These are phyloP conservation scores for Boletales sp. DNA, from an alignment of 768 basidiomycete genomes.

Conservation along the genomic window DNA sequence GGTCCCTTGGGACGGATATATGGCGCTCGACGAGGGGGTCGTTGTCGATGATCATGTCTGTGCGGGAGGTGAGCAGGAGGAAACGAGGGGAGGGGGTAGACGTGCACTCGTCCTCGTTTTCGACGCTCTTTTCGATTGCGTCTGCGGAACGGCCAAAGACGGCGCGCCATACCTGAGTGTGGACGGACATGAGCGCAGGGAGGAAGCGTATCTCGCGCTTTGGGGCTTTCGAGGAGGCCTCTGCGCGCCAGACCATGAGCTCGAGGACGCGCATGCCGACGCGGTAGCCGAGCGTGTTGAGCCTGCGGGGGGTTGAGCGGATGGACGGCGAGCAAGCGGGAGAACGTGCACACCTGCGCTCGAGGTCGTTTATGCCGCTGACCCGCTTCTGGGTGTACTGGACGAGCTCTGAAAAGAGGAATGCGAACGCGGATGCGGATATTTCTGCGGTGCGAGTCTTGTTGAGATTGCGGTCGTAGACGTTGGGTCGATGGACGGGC, in stretches of 20 bases:
- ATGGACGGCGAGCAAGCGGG: neutral
- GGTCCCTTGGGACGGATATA: constrained; percentile 91
- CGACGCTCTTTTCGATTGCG: constrained; percentile 92
- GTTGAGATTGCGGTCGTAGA: constrained; percentile 87
- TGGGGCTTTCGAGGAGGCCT: constrained; percentile 79
- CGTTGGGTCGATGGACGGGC: constrained; percentile 55
- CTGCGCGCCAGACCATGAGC: constrained; percentile 77
- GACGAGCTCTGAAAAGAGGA: constrained; percentile 90
- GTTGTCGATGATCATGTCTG: constrained; percentile 99
- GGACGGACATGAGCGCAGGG: constrained; percentile 89
- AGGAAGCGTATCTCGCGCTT: constrained; percentile 90
- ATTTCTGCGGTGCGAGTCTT: constrained; percentile 86
- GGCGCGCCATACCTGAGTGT: constrained; percentile 93
- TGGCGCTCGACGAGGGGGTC: constrained; percentile 88
- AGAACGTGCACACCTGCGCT: constrained; percentile 63
- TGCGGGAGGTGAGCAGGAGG: constrained; percentile 1
- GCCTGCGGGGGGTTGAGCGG: constrained; percentile 38
- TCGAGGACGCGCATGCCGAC: constrained; percentile 86
- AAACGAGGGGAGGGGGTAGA: constrained; percentile 4
- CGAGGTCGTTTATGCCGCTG: constrained; percentile 91
- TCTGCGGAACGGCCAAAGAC: constrained; percentile 94
- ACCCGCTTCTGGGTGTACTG: constrained; percentile 97
- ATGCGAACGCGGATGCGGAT: constrained; percentile 77
- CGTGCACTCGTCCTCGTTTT: constrained; percentile 94
- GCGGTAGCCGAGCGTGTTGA: constrained; percentile 92